Evolutionary conservation across 495 filamentous ascomycete species (phyloP).

Genomic region (Pyrenula massariospora): DNA sequence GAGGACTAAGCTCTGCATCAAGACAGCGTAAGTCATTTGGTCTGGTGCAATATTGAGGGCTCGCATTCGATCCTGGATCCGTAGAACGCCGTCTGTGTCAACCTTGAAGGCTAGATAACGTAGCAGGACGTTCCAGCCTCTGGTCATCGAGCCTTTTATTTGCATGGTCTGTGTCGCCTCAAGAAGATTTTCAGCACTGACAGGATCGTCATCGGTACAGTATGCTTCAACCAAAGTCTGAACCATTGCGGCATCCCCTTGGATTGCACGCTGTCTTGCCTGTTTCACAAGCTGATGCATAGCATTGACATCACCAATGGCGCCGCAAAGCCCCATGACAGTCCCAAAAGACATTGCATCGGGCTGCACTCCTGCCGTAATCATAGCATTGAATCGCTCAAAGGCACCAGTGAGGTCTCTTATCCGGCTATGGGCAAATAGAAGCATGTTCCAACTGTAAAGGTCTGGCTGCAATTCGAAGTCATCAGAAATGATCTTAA

Average conservation of each 20-base stretch:
- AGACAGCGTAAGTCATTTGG: conserved; percentile 56
- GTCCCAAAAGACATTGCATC: conserved; percentile 54
- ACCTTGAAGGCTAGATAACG: conserved; percentile 52
- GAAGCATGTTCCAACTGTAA: conserved; percentile 61
- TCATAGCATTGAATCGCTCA: conserved; percentile 43
- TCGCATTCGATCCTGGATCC: conserved; percentile 52
- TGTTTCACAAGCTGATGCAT: conserved; percentile 49
- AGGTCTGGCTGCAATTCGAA: conserved; percentile 41
- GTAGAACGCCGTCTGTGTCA: conserved; percentile 48
- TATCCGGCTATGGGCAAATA: conserved; percentile 56
- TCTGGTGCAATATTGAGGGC: conserved; percentile 45
- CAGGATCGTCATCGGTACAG: conserved; percentile 46
- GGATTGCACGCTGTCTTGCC: conserved; percentile 30
- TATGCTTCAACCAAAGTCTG: conserved; percentile 55
- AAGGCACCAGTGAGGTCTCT: conserved; percentile 54
- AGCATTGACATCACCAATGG: conserved; percentile 63
- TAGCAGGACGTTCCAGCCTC: conserved; percentile 72
- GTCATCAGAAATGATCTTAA: conserved; percentile 41
- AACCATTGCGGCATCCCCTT: conserved; percentile 40
- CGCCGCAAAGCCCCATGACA: conserved; percentile 58
- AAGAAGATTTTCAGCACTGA: conserved; percentile 51
- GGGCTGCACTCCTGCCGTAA: conserved; percentile 27
- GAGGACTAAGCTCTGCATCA: conserved; percentile 59
- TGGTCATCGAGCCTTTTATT: conserved; percentile 34
- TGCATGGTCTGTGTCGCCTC: conserved; percentile 26